Conservation (phyloP, 768 basidiomycete genomes). For the Suillus plorans region DNA sequence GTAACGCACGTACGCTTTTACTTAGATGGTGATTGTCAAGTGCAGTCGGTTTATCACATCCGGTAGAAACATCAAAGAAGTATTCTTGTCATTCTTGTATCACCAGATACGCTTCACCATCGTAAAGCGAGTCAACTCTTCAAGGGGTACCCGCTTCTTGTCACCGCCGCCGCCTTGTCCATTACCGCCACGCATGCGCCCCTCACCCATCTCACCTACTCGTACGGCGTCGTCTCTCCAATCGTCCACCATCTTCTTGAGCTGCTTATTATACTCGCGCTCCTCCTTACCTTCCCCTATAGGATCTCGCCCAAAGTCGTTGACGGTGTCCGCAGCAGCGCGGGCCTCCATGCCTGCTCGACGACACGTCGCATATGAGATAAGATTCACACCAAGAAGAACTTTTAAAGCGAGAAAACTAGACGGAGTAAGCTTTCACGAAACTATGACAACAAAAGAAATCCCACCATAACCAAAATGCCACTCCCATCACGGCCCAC, state of each 20-base stretch:
- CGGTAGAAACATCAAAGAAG: background rate
- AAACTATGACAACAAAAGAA: constrained; percentile 19
- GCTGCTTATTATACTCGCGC: constrained; percentile 80
- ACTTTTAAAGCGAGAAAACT: constrained; percentile 88
- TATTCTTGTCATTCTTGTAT: background rate
- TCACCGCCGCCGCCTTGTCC: constrained; percentile 26
- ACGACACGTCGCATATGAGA: constrained; percentile 78
- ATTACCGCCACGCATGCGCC: constrained; percentile 17
- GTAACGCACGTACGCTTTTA: background rate
- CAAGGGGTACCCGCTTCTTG: constrained; percentile 64
- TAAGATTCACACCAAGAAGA: constrained; percentile 85
- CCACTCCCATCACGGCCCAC: constrained; percentile 61
- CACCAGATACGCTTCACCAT: constrained; percentile 94
- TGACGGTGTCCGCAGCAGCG: constrained; percentile 70
- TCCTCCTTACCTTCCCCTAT: constrained; percentile 91
- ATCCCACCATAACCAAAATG: constrained; percentile 85
- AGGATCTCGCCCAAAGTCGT: constrained; percentile 87
- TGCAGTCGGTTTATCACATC: background rate
- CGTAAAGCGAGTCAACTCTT: constrained; percentile 90
- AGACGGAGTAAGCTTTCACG: background rate
- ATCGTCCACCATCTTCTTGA: constrained; percentile 71
- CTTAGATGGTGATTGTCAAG: background rate
- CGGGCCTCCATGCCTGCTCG: constrained; percentile 77
- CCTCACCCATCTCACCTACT: constrained; percentile 75
- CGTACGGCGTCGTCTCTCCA: constrained; percentile 64